These are phyloP conservation scores for Pholiota molesta DNA, from an alignment of 768 basidiomycete genomes.

Conservation along the genomic window DNA sequence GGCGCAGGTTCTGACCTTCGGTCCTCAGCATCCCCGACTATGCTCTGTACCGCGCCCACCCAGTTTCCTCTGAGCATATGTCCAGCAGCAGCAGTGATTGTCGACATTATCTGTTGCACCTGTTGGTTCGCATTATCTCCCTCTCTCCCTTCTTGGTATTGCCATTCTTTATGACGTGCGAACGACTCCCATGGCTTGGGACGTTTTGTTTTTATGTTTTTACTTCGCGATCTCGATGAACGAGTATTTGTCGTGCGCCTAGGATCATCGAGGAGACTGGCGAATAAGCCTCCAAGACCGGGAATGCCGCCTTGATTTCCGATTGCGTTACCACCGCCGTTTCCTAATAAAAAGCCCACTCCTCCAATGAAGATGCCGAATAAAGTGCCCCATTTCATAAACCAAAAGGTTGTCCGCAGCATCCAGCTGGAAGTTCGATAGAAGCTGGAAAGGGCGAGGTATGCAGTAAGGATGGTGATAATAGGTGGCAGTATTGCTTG, in stretches of 20 bases:
- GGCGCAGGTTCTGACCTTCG: constrained; percentile 1
- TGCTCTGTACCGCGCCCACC: constrained; percentile 16
- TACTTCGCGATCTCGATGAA: constrained; percentile 14
- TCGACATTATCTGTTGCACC: constrained; percentile 19
- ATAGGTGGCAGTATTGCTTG: constrained; percentile 74
- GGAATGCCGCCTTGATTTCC: constrained; percentile 40
- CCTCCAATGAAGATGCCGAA: constrained; percentile 55
- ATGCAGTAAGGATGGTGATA: constrained; percentile 71
- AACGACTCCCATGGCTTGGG: constrained; percentile 72
- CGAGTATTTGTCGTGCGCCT: constrained; percentile 1
- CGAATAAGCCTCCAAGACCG: constrained; percentile 41
- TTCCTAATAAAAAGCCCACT: constrained; percentile 55
- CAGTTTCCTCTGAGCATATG: constrained; percentile 21
- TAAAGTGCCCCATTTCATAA: constrained; percentile 78
- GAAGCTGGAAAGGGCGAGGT: constrained; percentile 74
- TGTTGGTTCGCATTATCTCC: constrained; percentile 9
- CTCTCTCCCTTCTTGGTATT: constrained; percentile 36
- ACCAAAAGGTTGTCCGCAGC: constrained; percentile 64
- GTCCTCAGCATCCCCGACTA: neutral
- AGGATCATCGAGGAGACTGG: constrained; percentile 30
- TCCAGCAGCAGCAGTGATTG: constrained; percentile 18
- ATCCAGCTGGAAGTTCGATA: constrained; percentile 82
- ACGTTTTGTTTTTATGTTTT: constrained; percentile 22
- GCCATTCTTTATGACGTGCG: constrained; percentile 62
- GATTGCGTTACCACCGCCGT: constrained; percentile 31